Conservation (phyloP, 805 yeast species). For the Lachancea meyersii region DNA sequence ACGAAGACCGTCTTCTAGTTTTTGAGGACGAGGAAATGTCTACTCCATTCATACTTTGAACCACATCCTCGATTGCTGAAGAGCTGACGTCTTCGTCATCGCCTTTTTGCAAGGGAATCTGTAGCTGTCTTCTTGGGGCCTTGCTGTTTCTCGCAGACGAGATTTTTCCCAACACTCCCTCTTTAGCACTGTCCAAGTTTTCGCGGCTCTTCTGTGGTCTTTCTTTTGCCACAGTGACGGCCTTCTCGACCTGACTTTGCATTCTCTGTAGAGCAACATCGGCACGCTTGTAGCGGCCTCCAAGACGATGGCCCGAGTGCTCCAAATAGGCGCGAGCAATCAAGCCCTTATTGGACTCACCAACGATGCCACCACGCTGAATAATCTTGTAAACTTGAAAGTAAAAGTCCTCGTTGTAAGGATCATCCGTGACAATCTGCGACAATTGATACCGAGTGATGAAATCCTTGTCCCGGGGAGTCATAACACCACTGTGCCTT, state of each 20-base stretch:
- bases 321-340: slow-evolving; percentile 89
- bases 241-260: slow-evolving; percentile 97
- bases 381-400: slow-evolving; percentile 84
- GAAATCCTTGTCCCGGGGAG: slow-evolving; percentile 93
- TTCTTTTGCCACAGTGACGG: slow-evolving; percentile 91
- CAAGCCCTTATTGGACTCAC: slow-evolving; percentile 53
- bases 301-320: slow-evolving; percentile 84
- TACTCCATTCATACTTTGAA: slow-evolving; percentile 29
- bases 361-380: slow-evolving; percentile 42
- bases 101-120: slow-evolving; percentile 37
- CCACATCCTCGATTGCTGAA: slow-evolving; percentile 27
- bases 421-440: slow-evolving; percentile 94
- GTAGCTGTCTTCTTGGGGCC: slow-evolving; percentile 82
- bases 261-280: slow-evolving; percentile 91
- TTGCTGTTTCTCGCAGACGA: slow-evolving; percentile 74
- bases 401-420: slow-evolving; percentile 93
- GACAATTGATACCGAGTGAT: slow-evolving; percentile 91
- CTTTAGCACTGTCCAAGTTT: slow-evolving; percentile 38
- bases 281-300: slow-evolving; percentile 77
- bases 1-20: slow-evolving; percentile 33
- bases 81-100: slow-evolving; percentile 40
- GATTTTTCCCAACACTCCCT: slow-evolving; percentile 87
- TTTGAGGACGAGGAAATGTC: slow-evolving; percentile 21
- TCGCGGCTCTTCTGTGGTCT: slow-evolving; percentile 60
- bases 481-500: slow-evolving; percentile 89